Base-by-base conservation (phyloP, 768 basidiomycete genomes). In the Serendipita vermifera region DNA sequence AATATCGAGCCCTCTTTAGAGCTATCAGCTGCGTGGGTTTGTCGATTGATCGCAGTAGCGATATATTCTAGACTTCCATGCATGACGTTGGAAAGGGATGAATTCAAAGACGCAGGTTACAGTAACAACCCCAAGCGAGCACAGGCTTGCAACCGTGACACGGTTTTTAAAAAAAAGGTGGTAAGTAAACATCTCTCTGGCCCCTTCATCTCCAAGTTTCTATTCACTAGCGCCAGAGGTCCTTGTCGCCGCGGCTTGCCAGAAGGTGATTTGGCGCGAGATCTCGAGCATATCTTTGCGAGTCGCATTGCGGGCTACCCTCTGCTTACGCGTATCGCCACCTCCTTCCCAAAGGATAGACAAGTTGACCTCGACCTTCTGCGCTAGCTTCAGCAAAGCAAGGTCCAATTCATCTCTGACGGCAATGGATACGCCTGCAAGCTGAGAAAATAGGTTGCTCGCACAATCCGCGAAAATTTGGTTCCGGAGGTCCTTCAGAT, bases 291-390 rank as follows among this genome's bases (percentile, higher is more conserved):
- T n/a, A n/a, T n/a, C n/a, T n/a, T n/a, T n/a, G n/a, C n/a, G n/a
- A n/a, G n/a, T n/a, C n/a, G n/a, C n/a, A n/a, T n/a, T n/a, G n/a
- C n/a, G n/a, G n/a, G n/a, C n/a, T n/a, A n/a, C n/a, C n/a, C n/a
- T n/a, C n/a, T n/a, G n/a, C n/a, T n/a, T n/a, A n/a, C n/a, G n/a
- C n/a, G n/a, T n/a, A n/a, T n/a, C n/a, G n/a, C n/a, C n/a, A n/a
- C n/a, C n/a, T n/a, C 71, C 75, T 64, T 81, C 79, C 80, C 80
- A 82, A 5, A 82, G 72, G 5, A 81, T 75, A 6, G 79, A 71
- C 56, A 82, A 60, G 61, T 72, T 78, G 59, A 80, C 77, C 66
- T 77, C 77, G 41, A 77, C 78, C 75, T 80, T 81, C 63, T 77
- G 64, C 0, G 81, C 79, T 17, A 83, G 73, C 39, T 75, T 67